Percentiles rank a stretch among this genome's conserved stretches.
Conservation (phyloP, 768 basidiomycete genomes). For the Calvatia gigantea region DNA sequence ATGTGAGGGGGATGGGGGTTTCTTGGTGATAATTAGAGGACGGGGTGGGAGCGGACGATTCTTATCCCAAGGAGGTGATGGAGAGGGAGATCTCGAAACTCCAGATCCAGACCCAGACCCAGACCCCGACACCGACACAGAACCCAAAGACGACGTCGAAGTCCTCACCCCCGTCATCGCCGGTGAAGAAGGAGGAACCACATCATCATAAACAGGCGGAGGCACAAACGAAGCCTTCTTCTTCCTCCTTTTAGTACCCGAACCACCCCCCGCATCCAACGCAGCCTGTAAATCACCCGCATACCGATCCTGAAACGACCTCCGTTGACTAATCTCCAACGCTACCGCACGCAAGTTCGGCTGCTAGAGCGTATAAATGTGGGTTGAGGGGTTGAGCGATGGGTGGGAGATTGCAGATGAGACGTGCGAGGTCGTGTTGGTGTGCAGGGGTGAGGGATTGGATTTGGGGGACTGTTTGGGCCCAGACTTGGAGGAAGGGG, state of each 20-base stretch:
- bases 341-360: slow-evolving; percentile 82
- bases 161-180: slow-evolving; percentile 22
- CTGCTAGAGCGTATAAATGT: slow-evolving; percentile 58
- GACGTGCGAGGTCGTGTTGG: slow-evolving; percentile 80
- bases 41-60: too few species aligned
- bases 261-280: slow-evolving; percentile 54
- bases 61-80: too few species aligned
- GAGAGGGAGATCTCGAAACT: too few species aligned
- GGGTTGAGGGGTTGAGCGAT: slow-evolving; percentile 37
- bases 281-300: slow-evolving; percentile 74
- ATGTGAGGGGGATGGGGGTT: slow-evolving; percentile 17
- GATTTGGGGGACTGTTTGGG: slow-evolving; percentile 58
- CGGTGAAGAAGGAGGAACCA: slow-evolving; percentile 26
- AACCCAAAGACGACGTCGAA: slow-evolving; percentile 7
- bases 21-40: too few species aligned
- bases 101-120: too few species aligned
- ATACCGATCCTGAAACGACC: slow-evolving; percentile 82
- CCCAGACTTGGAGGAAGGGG: slow-evolving; percentile 73
- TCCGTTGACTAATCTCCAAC: slow-evolving; percentile 81
- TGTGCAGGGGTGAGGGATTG: slow-evolving; percentile 57
- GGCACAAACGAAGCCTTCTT: slow-evolving; percentile 63
- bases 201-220: slow-evolving; percentile 65
- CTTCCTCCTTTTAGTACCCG: slow-evolving; percentile 8
- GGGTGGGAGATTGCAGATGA: slow-evolving; percentile 65
- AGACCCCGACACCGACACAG: too few species aligned